Evolutionary conservation across 75 land plant genomes (phyloP), one percentile per base, ranked within the genome.

Genomic region (Isoetes taiwanensis): DNA sequence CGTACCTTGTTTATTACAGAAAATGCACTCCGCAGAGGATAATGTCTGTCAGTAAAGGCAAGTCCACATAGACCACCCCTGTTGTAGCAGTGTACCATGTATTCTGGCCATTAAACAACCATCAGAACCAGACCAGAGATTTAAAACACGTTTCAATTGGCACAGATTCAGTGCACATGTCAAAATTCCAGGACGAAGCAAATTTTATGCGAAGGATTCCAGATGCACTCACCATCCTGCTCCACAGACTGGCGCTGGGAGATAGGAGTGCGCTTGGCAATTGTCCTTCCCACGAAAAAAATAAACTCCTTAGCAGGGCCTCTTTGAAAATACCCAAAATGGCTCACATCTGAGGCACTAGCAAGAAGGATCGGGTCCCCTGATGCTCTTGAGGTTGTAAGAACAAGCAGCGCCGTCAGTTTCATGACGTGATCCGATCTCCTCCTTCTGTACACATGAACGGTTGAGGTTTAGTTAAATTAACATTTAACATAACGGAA

Each of bases 11-110:
- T 86, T 41, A 90, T 74, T 26, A 90, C 76, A 26, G 87, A 82
- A 62, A 86, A 90, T 26, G 97, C 93, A 70, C 97, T 86, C 27
- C 97, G 72, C 55, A 83, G 72, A 4, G 97, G 97, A 71, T 90
- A 90, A 35, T 85, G 77, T 37, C 83, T 78, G 61, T 90, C 93
- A 73, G 76, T 81, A 56, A 86, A 86, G 12, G 78, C 93, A 58
- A 90, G 54, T 11, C 75, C 85, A 58, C 84, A 82, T 4, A 90
- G 68, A 1, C 87, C 87, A 72, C 78, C 76, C 60, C 77, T 70
- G 65, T 86, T 90, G 75, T 82, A 90, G 43, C 79, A 64, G 57
- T 90, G 90, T 59, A 90, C 96, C 75, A 77, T 76, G 62, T 90
- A 90, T 40, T 90, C 97, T 90, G 72, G 43, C n/a, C n/a, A n/a